phyloP scores from a whole-genome alignment of 805 yeast species.

The Teunomyces tritomae region DNA sequence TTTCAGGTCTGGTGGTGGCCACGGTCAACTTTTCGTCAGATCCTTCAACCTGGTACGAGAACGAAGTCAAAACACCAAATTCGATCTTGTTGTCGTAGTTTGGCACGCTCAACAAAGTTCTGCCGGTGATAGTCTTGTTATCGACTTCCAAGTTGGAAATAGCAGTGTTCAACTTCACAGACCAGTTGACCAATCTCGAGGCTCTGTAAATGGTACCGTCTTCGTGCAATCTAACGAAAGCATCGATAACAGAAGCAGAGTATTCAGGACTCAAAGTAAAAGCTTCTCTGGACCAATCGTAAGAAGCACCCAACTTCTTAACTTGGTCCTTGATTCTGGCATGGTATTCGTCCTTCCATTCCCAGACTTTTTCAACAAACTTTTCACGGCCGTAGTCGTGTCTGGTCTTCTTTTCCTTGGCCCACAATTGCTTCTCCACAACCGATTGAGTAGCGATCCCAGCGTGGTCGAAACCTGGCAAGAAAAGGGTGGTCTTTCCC shows the following conservation, averaged over 20 bases:
- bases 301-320: conserved; percentile 88
- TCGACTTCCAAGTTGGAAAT: conserved; percentile 95
- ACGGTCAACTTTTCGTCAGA: conserved; percentile 85
- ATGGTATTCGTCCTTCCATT: conserved; percentile 96
- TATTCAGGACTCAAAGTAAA: conserved; percentile 84
- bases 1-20: conserved; percentile 99
- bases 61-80: conserved; percentile 95
- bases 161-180: conserved; percentile 90
- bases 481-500: conserved; percentile 87
- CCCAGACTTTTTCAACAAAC: conserved; percentile 89
- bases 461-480: conserved; percentile 98
- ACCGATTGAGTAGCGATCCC: conserved; percentile 99
- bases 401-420: conserved; percentile 81
- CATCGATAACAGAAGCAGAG: conserved; percentile 80
- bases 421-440: conserved; percentile 94
- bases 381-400: conserved; percentile 94
- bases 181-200: conserved; percentile 92
- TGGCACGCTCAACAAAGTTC: conserved; percentile 79
- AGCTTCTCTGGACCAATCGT: conserved; percentile 93
- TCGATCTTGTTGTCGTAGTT: conserved; percentile 88
- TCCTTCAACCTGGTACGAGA: conserved; percentile 83
- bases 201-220: conserved; percentile 96
- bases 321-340: conserved; percentile 80
- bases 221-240: conserved; percentile 87
- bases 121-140: conserved; percentile 82